A percentile compares a stretch with the other conserved stretches of the same genome.
These are phyloP conservation scores for Aspergillus sp. DNA, from an alignment of 2,329 filamentous ascomycete species.

Conservation along the genomic window DNA sequence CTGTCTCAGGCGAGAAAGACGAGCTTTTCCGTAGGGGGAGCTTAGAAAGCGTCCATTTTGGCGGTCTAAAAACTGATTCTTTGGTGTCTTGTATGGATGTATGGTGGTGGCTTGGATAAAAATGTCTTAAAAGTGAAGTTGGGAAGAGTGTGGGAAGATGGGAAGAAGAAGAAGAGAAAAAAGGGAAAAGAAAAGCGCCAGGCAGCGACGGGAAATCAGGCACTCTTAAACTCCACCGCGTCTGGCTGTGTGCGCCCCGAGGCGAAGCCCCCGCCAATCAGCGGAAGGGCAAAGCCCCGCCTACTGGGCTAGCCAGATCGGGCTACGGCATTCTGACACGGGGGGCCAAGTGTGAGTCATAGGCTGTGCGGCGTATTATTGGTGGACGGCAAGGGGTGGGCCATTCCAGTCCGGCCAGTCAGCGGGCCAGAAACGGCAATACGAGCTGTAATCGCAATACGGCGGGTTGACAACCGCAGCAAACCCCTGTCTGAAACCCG, in stretches of 20 bases:
- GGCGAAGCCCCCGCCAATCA: slow-evolving; percentile 20
- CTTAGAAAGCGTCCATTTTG: slow-evolving; percentile 41
- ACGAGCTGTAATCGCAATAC: too few species aligned
- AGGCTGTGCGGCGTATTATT: slow-evolving; percentile 17
- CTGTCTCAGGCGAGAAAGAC: slow-evolving; percentile 35
- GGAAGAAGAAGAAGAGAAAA: slow-evolving; percentile 7
- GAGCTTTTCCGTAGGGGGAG: slow-evolving; percentile 20
- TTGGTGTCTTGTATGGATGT: slow-evolving; percentile 3
- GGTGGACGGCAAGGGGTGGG: slow-evolving; percentile 5
- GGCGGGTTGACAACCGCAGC: too few species aligned
- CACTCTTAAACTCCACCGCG: slow-evolving; percentile 30
- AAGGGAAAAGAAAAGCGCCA: slow-evolving; percentile 20
- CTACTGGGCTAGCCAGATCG: slow-evolving; percentile 4
- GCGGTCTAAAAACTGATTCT: slow-evolving; percentile 10
- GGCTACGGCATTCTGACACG: slow-evolving; percentile 2
- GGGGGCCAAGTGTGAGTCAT: slow-evolving; percentile 36
- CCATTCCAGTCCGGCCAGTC: too few species aligned
- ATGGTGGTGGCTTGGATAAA: slow-evolving; percentile 10
- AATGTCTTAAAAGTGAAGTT: slow-evolving; percentile 9
- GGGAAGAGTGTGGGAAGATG: slow-evolving; percentile 6
- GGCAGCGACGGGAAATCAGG: slow-evolving; percentile 35
- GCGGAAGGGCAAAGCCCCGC: slow-evolving; percentile 6
- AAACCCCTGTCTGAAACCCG: too few species aligned
- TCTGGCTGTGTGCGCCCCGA: slow-evolving; percentile 13
- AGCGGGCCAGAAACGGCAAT: too few species aligned